A percentile compares a stretch with the other conserved stretches of the same genome.
Conservation (phyloP, 805 yeast genomes). For the Saturnispora halmiae region DNA sequence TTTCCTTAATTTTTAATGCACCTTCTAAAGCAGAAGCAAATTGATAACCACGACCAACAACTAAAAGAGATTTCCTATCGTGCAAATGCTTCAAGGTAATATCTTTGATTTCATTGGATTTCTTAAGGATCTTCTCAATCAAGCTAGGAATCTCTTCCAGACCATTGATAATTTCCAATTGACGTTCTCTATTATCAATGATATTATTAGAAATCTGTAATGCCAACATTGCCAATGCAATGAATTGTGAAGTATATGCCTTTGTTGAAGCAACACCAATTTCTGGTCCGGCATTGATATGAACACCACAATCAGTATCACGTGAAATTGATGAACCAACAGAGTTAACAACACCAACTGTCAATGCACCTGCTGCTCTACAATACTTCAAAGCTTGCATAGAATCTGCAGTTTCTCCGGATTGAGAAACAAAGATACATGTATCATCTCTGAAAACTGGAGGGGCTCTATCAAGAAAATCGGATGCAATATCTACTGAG, state of each 20-base stretch:
- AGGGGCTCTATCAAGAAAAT: constrained; percentile 85
- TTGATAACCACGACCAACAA: constrained; percentile 96
- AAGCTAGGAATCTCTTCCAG: constrained; percentile 77
- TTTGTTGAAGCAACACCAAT: constrained; percentile 99
- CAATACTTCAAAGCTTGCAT: constrained; percentile 93
- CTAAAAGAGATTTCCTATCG: constrained; percentile 75
- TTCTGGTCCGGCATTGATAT: constrained; percentile 98
- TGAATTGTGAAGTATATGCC: constrained; percentile 97
- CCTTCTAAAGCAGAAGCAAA: constrained; percentile 97
- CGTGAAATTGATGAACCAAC: constrained; percentile 97
- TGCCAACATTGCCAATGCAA: constrained; percentile 95
- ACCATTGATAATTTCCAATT: constrained; percentile 78
- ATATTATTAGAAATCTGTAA: constrained; percentile 90
- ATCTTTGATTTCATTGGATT: constrained; percentile 65
- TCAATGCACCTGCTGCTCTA: constrained; percentile 92
- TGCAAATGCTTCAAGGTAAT: constrained; percentile 68
- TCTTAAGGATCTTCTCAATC: constrained; percentile 63
- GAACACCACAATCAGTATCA: constrained; percentile 98
- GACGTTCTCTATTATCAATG: constrained; percentile 66
- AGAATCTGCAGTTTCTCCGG: constrained; percentile 98
- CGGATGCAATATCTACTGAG: constrained; percentile 86
- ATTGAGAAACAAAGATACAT: constrained; percentile 94
- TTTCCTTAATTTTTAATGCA: constrained; percentile 95
- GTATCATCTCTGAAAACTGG: constrained; percentile 99
- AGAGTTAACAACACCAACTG: constrained; percentile 94